phyloP scores from a whole-genome alignment of 2,329 filamentous ascomycete species.

The Coniochaeta prunicola region DNA sequence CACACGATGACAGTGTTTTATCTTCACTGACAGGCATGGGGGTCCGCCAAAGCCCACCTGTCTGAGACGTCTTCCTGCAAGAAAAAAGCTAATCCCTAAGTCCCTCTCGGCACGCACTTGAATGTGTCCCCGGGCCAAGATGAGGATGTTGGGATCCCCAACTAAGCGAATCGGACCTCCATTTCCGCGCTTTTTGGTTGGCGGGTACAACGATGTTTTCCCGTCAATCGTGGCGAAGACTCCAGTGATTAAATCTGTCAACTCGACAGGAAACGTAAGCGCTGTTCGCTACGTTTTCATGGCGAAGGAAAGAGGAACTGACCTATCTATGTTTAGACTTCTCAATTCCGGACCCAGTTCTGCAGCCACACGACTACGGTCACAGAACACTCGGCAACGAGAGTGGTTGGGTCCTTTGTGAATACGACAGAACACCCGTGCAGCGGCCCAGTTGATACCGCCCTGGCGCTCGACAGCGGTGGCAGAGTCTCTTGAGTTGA shows the following conservation, averaged over 20 bases:
- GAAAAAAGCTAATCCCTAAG: neutral
- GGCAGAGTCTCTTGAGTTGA: neutral
- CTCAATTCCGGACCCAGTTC: too few species aligned
- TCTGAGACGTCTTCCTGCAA: neutral
- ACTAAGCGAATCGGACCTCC: neutral
- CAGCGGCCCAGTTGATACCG: neutral
- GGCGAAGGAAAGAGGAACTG: too few species aligned
- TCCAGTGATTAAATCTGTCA: neutral
- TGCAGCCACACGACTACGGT: too few species aligned
- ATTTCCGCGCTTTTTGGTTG: neutral
- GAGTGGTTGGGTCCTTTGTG: too few species aligned
- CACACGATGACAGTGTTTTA: neutral
- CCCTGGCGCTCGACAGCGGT: neutral
- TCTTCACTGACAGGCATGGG: neutral
- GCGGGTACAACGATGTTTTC: neutral
- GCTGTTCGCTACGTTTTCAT: too few species aligned
- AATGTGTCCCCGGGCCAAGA: neutral
- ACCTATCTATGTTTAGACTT: too few species aligned
- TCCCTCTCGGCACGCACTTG: neutral
- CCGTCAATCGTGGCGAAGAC: neutral
- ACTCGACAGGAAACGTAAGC: neutral
- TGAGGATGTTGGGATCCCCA: neutral
- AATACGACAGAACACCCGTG: neutral
- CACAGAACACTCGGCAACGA: too few species aligned
- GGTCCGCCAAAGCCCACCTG: neutral